These are phyloP conservation scores for Inga oerstediana DNA, from an alignment of 306 rosid genomes.

Conservation along the genomic window DNA sequence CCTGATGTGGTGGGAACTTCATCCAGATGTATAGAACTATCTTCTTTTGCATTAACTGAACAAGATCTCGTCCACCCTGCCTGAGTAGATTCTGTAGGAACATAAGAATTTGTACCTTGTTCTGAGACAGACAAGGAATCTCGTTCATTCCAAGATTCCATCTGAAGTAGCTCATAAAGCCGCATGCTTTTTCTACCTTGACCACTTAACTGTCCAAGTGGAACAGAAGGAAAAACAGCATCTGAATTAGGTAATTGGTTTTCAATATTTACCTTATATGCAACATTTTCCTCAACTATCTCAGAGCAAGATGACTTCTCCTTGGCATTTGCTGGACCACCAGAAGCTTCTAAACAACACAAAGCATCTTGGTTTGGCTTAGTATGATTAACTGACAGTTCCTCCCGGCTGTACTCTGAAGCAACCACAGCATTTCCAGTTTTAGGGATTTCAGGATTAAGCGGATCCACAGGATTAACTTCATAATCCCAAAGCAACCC, in stretches of 20 bases:
- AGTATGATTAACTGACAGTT: constrained; percentile 32
- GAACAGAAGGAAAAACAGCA: constrained; percentile 40
- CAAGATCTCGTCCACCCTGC: constrained; percentile 33
- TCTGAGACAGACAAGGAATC: constrained; percentile 31
- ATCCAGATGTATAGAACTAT: constrained; percentile 37
- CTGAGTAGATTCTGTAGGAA: constrained; percentile 35
- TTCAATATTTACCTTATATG: constrained; percentile 33
- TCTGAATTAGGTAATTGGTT: constrained; percentile 26
- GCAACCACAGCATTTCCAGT: constrained; percentile 28
- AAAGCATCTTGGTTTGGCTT: constrained; percentile 41
- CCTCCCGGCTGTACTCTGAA: constrained; percentile 35
- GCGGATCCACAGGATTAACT: constrained; percentile 42
- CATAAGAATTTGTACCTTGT: constrained; percentile 37
- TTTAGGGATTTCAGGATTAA: constrained; percentile 30
- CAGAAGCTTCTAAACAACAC: constrained; percentile 33
- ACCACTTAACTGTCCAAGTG: constrained; percentile 46
- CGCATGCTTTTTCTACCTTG: constrained; percentile 64
- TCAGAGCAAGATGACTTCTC: constrained; percentile 45
- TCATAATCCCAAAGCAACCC: constrained; percentile 75
- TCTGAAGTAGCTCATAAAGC: constrained; percentile 68
- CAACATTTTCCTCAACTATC: constrained; percentile 50
- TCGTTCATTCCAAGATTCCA: constrained; percentile 64
- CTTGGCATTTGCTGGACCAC: constrained; percentile 28
- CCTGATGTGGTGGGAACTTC: constrained; percentile 68
- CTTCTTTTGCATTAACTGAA: constrained; percentile 31